Percentiles rank a stretch among this genome's conserved stretches.
Conservation (phyloP, 2,329 filamentous ascomycete genomes). For the Amauroascus verrucosus region DNA sequence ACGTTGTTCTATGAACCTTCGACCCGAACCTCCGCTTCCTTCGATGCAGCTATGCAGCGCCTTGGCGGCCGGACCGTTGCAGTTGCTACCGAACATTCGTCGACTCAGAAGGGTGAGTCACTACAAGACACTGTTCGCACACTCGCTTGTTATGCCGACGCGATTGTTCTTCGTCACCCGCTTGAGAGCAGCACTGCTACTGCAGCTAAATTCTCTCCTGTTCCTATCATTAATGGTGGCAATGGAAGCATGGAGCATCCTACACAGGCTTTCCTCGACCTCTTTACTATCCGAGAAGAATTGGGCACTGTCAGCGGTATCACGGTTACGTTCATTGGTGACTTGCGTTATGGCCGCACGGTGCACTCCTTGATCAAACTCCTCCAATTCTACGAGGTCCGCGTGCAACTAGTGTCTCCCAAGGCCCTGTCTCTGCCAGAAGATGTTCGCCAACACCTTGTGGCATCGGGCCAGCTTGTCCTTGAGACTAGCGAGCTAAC, state of each 20-base stretch:
- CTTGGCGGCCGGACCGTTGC: constrained; percentile 78
- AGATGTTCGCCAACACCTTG: constrained; percentile 62
- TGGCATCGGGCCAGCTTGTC: constrained; percentile 64
- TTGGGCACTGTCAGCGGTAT: constrained; percentile 89
- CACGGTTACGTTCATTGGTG: constrained; percentile 91
- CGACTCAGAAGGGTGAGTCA: constrained; percentile 86
- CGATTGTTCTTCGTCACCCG: constrained; percentile 90
- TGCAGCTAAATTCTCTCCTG: constrained; percentile 75
- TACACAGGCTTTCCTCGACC: constrained; percentile 91
- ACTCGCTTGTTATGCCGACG: constrained; percentile 86
- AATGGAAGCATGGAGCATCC: constrained; percentile 95
- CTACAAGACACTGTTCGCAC: constrained; percentile 91
- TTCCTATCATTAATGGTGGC: constrained; percentile 93
- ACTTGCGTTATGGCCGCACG: constrained; percentile 83
- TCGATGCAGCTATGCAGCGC: constrained; percentile 97
- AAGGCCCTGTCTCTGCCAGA: constrained; percentile 65
- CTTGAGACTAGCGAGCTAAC: constrained; percentile 69
- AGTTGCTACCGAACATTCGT: constrained; percentile 73
- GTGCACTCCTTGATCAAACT: constrained; percentile 93
- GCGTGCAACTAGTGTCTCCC: constrained; percentile 83
- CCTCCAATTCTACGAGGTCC: constrained; percentile 89
- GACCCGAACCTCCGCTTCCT: constrained; percentile 87
- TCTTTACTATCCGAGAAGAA: constrained; percentile 97
- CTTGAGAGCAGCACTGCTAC: constrained; percentile 68
- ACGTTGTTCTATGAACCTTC: constrained; percentile 98